Conservation (phyloP, 2,329 filamentous ascomycete genomes). For the Leptoxyphium fumago region DNA sequence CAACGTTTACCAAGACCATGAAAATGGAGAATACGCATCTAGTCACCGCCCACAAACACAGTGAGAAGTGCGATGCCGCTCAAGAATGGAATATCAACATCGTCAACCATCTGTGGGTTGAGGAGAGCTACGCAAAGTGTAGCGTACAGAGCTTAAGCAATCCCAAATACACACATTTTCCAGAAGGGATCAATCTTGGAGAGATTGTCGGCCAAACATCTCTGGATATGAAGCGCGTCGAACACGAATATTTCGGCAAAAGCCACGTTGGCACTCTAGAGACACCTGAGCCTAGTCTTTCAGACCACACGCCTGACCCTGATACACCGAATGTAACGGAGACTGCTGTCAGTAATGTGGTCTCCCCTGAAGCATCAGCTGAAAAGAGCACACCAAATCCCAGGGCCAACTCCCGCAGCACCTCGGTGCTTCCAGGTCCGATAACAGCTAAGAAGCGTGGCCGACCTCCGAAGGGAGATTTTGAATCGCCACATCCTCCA, state of each 20-base stretch:
- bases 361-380: background rate
- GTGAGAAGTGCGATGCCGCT: slow-evolving; percentile 87
- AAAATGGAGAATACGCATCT: slow-evolving; percentile 92
- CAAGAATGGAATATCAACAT: slow-evolving; percentile 83
- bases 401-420: slow-evolving; percentile 2
- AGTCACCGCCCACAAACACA: slow-evolving; percentile 74
- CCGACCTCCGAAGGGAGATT: slow-evolving; percentile 11
- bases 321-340: slow-evolving; percentile 10
- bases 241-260: slow-evolving; percentile 48
- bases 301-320: slow-evolving; percentile 4
- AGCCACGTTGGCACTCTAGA: background rate
- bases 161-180: slow-evolving; percentile 71
- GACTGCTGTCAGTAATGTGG: slow-evolving; percentile 3
- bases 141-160: slow-evolving; percentile 58
- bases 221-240: slow-evolving; percentile 57
- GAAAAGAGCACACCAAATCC: slow-evolving; percentile 4
- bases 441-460: slow-evolving; percentile 15
- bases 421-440: slow-evolving; percentile 6
- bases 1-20: slow-evolving; percentile 86
- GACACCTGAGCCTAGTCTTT: background rate
- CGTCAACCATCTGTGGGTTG: slow-evolving; percentile 91
- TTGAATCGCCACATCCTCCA: slow-evolving; percentile 14
- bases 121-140: slow-evolving; percentile 91
- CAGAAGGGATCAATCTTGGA: slow-evolving; percentile 74
- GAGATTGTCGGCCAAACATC: slow-evolving; percentile 85